phyloP scores from a whole-genome alignment of 345 rosid genomes.

The Dipteronia dyeriana region DNA sequence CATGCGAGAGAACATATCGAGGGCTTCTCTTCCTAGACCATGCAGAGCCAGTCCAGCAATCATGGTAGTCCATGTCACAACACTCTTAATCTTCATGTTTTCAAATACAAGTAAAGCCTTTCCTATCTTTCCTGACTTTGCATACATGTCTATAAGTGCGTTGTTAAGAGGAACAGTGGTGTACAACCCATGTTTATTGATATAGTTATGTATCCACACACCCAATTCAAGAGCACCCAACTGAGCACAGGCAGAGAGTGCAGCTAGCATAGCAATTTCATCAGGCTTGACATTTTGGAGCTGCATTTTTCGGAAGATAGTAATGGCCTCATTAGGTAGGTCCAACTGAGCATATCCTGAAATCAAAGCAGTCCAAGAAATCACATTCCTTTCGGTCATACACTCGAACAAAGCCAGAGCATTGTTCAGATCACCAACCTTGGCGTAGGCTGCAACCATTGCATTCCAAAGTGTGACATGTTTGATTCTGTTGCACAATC shows the following conservation, averaged over 20 bases:
- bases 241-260: conserved; percentile 70
- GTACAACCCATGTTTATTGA: conserved; percentile 35
- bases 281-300: conserved; percentile 63
- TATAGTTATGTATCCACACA: conserved; percentile 55
- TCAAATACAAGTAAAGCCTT: conserved; percentile 62
- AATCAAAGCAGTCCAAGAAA: conserved; percentile 77
- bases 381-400: conserved; percentile 57
- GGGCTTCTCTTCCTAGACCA: conserved; percentile 66
- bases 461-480: conserved; percentile 64
- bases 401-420: conserved; percentile 49
- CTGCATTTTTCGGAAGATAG: conserved; percentile 57
- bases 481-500: conserved; percentile 21
- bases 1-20: conserved; percentile 65
- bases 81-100: conserved; percentile 40
- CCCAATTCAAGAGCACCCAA: conserved; percentile 64
- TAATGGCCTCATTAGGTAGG: conserved; percentile 50
- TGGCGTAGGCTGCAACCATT: conserved; percentile 52
- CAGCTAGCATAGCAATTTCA: conserved; percentile 60
- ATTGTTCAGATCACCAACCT: conserved; percentile 44
- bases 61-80: conserved; percentile 74
- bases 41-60: conserved; percentile 68
- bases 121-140: conserved; percentile 60
- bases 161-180: conserved; percentile 48
- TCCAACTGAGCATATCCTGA: conserved; percentile 58
- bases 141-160: conserved; percentile 71